Percentiles rank a stretch among this genome's conserved stretches.
Evolutionary conservation across 164 flowering plant genomes (phyloP).

Genomic region (Vitis rotundifolia): DNA sequence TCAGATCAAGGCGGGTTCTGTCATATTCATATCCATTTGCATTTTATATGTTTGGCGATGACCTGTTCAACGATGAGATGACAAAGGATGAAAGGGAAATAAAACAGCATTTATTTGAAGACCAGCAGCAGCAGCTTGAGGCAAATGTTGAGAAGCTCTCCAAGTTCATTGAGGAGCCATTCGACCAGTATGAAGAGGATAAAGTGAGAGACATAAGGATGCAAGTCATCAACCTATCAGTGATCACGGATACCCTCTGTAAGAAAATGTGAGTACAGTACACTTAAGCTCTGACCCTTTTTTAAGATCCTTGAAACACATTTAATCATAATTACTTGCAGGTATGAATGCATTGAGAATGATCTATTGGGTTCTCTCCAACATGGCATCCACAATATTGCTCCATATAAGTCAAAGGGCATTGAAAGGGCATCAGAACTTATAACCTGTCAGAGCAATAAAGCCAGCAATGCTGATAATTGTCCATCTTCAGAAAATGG

Average conservation of each 20-base stretch:
- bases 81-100: slow-evolving; percentile 38
- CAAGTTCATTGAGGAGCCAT: slow-evolving; percentile 45
- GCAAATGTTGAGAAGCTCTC: slow-evolving; percentile 60
- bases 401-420: slow-evolving; percentile 71
- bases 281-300: not conserved
- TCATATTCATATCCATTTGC: slow-evolving; percentile 65
- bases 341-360: slow-evolving; percentile 88
- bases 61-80: slow-evolving; percentile 54
- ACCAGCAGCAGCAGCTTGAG: slow-evolving; percentile 68
- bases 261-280: slow-evolving; percentile 39
- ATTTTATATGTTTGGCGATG: slow-evolving; percentile 61
- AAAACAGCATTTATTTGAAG: slow-evolving; percentile 58
- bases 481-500: slow-evolving; percentile 14
- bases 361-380: slow-evolving; percentile 68
- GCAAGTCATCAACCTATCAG: slow-evolving; percentile 40
- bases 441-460: not conserved
- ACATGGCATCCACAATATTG: slow-evolving; percentile 51
- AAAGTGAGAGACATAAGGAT: slow-evolving; percentile 38
- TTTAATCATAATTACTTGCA: slow-evolving; percentile 25
- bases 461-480: slow-evolving; percentile 14
- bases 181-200: slow-evolving; percentile 34
- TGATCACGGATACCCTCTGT: slow-evolving; percentile 41
- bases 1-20: slow-evolving; percentile 55
- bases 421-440: slow-evolving; percentile 5
- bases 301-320: not conserved